Evolutionary conservation across 139 green algal species (phyloP), one percentile per base, ranked within the genome.

Genomic region (Pleodorina starrii): DNA sequence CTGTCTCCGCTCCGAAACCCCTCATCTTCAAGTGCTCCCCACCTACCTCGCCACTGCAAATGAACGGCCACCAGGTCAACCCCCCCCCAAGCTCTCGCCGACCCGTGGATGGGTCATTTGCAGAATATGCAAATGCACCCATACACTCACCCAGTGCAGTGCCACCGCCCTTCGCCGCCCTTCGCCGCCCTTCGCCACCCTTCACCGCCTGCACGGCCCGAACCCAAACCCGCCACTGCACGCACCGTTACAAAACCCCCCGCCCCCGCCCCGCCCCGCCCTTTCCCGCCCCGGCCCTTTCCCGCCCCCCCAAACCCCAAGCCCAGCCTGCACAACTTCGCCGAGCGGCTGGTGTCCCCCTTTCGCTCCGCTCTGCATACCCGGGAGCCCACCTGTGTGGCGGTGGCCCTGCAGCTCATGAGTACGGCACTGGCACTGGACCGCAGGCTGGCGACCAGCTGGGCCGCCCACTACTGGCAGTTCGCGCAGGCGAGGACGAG

Each of bases 331-430:
- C 83, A 82, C 68, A 72, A 23, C 23, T 73, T 82, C 10, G 68
- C 69, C 0, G 36, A 50, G 14, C 11, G 46, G 7, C 82, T 79
- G 50, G 68, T 92, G 35, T 10, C 75, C 4, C 89, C 90, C 2
- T 59, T 90, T 25, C 86, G 87, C 48, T 76, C 84, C 66, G 86
- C 73, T 4, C 81, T 93, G 21, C 86, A 93, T 43, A 87, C 86
- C n/a, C 86, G 90, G 4, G 86, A 92, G 76, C 91, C 91, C 48
- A 92, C 87, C 21, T 57, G 44, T 2, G 91, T 93, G 44, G 77
- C 87, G 25, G 66, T 93, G 32, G 91, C 84, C 25, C 44, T 93
- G 66, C 86, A 93, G 83, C 82, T 93, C 21, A 91, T 91, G 86
- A 44, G 51, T 7, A 79, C 38, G 7, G 59, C 48, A 1, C n/a